A percentile compares a stretch with the other conserved stretches of the same genome.
These are phyloP conservation scores for Suhomyces terraborum DNA, from an alignment of 1,139 yeast species.

Conservation along the genomic window DNA sequence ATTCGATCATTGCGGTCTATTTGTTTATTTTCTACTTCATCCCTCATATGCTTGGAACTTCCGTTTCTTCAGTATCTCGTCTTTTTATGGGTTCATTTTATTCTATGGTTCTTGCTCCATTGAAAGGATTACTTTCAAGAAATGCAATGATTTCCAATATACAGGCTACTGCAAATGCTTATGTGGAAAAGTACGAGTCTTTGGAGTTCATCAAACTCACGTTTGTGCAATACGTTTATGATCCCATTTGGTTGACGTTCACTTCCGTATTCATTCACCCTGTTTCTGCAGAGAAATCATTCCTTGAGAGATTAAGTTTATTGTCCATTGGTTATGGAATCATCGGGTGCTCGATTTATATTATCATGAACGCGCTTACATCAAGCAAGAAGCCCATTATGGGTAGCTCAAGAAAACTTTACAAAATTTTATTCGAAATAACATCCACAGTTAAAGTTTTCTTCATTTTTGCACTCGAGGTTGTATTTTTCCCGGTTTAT, in stretches of 20 bases:
- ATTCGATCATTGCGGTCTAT: slow-evolving; percentile 45
- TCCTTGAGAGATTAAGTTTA: slow-evolving; percentile 37
- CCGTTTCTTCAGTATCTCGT: slow-evolving; percentile 19
- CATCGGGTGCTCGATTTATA: slow-evolving; percentile 30
- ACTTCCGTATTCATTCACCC: slow-evolving; percentile 24
- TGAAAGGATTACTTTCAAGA: neutral
- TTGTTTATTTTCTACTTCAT: slow-evolving; percentile 51
- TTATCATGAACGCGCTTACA: slow-evolving; percentile 38
- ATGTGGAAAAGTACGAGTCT: neutral
- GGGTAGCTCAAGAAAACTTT: slow-evolving; percentile 52
- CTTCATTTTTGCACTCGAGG: slow-evolving; percentile 72
- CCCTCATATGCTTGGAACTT: slow-evolving; percentile 41
- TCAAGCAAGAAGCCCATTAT: slow-evolving; percentile 45
- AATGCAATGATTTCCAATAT: neutral
- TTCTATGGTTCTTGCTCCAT: neutral
- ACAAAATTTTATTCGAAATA: slow-evolving; percentile 55
- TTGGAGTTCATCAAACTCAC: slow-evolving; percentile 5
- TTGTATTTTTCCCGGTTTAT: slow-evolving; percentile 78
- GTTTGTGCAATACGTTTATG: slow-evolving; percentile 11
- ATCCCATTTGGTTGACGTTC: slow-evolving; percentile 10
- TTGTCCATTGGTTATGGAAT: slow-evolving; percentile 42
- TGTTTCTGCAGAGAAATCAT: slow-evolving; percentile 20
- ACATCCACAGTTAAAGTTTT: slow-evolving; percentile 68
- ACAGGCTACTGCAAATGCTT: neutral
- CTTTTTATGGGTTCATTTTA: neutral